Evolutionary conservation across 106 monocot genomes (phyloP), one percentile per base, ranked within the genome.

Genomic region (Dioscorea dumetorum): DNA sequence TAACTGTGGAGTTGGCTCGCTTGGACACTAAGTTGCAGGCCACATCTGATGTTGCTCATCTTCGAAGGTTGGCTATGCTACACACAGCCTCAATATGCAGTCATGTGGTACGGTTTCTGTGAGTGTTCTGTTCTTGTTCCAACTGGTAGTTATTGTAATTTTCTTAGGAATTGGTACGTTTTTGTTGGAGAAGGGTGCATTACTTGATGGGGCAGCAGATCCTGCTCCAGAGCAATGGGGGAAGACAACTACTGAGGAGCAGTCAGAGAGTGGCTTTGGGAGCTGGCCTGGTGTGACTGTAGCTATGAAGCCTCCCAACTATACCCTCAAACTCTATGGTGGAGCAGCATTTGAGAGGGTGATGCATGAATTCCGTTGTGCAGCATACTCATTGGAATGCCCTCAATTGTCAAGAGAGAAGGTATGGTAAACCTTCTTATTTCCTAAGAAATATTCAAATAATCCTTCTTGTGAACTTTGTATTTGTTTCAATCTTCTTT

Each of bases 301-400:
- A 8, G 62, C 62, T 51, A 50, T 93, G 20, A 93, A 79, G 60
- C 87, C 93, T 74, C 85, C 93, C 13, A 99, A 99, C 59, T 69
- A 69, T 77, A 69, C 75, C 19, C 85, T 99, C 49, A 93, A 78
- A 65, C 81, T 99, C 0, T 99, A 99, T 70, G 99, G 99, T 12
- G 99, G 99, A 22, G 99, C 99, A 59, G 99, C 99, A 68, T 99
- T 99, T 82, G 93, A 99, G 71, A 87, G 99, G 64, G 99, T 90
- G 16, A 90, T 99, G 90, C 87, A 87, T 75, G 99, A 99, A 82
- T 93, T 99, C 60, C 83, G 80, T 21, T 99, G 93, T 62, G 99
- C 99, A 49, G 76, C 93, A 51, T 99, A 93, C 69, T 93, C 99
- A 17, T 81, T 99, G 52, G 99, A 90, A 75, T 93, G 90, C 80